These are phyloP conservation scores for Pseudonitzschia delicatissima DNA, from an alignment of 108 stramenopile genomes.

Conservation along the genomic window DNA sequence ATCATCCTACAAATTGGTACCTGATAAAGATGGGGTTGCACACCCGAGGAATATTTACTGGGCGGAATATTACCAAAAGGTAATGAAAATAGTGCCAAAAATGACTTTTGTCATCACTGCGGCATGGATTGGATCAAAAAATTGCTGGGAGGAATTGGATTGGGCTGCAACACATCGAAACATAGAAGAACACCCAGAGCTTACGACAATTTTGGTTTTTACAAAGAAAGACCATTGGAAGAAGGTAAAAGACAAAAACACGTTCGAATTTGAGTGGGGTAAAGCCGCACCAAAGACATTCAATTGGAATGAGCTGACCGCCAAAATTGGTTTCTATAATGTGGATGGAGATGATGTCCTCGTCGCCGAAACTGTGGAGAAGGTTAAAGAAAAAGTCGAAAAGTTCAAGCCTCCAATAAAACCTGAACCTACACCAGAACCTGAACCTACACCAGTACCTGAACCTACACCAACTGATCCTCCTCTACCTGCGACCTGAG, in stretches of 20 bases:
- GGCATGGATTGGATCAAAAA: neutral
- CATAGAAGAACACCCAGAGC: neutral
- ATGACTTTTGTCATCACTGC: conserved; percentile 3
- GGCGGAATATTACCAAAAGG: neutral
- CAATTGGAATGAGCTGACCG: too few species aligned
- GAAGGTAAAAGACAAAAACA: neutral
- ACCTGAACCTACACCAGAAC: too few species aligned
- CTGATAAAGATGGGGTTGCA: neutral
- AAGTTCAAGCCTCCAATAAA: too few species aligned
- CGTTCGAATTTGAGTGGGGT: neutral
- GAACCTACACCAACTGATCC: too few species aligned
- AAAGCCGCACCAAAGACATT: too few species aligned
- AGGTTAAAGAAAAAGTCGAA: too few species aligned
- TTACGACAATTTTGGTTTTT: neutral
- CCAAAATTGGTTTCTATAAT: too few species aligned
- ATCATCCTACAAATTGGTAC: neutral
- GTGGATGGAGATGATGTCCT: too few species aligned
- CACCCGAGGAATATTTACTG: conserved; percentile 3
- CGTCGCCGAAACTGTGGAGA: too few species aligned
- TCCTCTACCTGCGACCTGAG: too few species aligned
- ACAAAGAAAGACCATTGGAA: neutral
- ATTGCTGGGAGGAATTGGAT: conserved; percentile 1
- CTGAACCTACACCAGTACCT: too few species aligned
- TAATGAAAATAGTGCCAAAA: neutral
- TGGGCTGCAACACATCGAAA: neutral